Evolutionary conservation across 768 basidiomycete genomes (phyloP), one percentile per base, ranked within the genome.

Genomic region (Lepiota venenata): DNA sequence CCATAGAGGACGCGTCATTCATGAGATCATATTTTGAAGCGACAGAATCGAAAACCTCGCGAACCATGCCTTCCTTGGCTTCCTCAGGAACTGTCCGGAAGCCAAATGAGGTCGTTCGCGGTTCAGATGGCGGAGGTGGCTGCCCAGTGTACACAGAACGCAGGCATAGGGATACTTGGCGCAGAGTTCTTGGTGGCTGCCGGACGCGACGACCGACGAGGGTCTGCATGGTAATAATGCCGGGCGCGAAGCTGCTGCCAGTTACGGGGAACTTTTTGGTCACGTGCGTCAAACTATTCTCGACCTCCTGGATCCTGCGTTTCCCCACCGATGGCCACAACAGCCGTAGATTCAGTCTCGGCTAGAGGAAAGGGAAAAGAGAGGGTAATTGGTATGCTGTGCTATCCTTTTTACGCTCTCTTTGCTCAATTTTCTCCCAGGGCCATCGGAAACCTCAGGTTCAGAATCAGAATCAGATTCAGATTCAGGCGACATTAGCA

Each of bases 1-100:
- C 97, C 57, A 98, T 72, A 2, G 97, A 98, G 69, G 94, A 91
- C n/a, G 94, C 92, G 66, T 98, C 97, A 76, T 99, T 99, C 96
- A 99, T 97, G 39, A 98, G 69, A 70, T 98, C 97, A 72, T 99
- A 99, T 42, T 82, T 88, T 35, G 91, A 88, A 40, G 97, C 94
- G 54, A 99, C 97, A 6, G 92, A 96, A 64, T 91, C 85, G 72
- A 99, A 99, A 48, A 99, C 95, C 59, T 81, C 82, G 63, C 91
- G 92, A 58, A 99, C 97, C 43, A 98, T 78, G 2, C 80, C 73
- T 72, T 98, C 96, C 67, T 99, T 99, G 35, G 79, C 68, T 32
- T 89, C 85, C 66, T 92, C 89, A 12, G 89, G 88, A 2, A 99
- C 85, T 6, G 87, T 90, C 69, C 78, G 82, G 80, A 93, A 99